Evolutionary conservation across 139 green algal species (phyloP), one percentile per base, ranked within the genome.

Genomic region (Chlamydomonas eustigma): DNA sequence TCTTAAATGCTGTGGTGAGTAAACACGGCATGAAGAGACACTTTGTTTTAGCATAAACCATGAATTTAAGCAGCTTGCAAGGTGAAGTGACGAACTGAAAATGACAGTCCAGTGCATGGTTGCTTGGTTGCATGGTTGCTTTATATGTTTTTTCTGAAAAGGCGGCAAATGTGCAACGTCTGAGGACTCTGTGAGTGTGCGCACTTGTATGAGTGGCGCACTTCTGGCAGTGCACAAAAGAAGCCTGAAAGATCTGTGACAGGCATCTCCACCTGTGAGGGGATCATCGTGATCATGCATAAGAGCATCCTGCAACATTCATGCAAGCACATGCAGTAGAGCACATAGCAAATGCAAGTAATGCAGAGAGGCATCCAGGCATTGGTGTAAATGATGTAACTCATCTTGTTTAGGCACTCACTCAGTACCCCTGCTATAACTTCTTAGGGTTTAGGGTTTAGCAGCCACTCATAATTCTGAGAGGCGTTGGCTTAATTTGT

Each of bases 131-230:
- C 44, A 28, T 58, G 44, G 12, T 58, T 18, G 44, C 12, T 12
- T 58, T 12, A 58, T 18, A 58, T 28, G 12, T 58, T 18, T 28
- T 18, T 58, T 58, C 12, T 58, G 12, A 58, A 28, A 28, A 18
- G 12, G 44, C 12, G 12, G 44, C 44, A 58, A 12, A 28, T 58
- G 12, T 58, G 12, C 12, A 28, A 28, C 12, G 44, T 28, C 12
- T 70, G 58, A 70, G 25, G 18, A 70, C 58, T 32, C 25, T 63
- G 50, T 63, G 50, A 30, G 50, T 63, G 50, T 63, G 50, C 50
- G 50, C 24, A 70, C 58, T 35, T 70, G 58, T 70, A 70, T 35
- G 58, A 34, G 58, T 70, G 58, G 18, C 18, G 28, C 58, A 70
- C 25, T 28, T 34, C 58, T 18, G 6, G 8, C 24, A 18, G 8